Conservation (phyloP, 768 basidiomycete species). For the Royoungia palumana region DNA sequence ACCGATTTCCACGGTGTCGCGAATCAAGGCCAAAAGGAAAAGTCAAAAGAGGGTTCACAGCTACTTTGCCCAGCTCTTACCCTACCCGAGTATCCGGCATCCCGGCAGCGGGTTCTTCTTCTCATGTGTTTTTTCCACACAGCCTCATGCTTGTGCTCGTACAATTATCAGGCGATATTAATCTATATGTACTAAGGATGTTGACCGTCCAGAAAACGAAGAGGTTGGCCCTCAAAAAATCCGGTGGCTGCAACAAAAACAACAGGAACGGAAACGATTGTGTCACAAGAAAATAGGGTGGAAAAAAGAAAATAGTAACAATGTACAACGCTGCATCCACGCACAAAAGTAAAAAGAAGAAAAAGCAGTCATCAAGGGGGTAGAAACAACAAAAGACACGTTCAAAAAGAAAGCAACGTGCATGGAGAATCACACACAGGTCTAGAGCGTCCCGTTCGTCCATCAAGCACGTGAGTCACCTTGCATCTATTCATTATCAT, state of each 20-base stretch:
- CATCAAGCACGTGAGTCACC: constrained; percentile 11
- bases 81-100: not conserved
- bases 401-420: constrained; percentile 5
- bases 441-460: constrained; percentile 27
- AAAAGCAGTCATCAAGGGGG: not conserved
- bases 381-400: not conserved
- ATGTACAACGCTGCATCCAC: constrained; percentile 9
- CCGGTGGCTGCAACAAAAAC: not conserved
- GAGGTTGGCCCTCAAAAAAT: constrained; percentile 4
- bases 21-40: not conserved
- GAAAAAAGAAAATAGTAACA: not conserved
- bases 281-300: not conserved
- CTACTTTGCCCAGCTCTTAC: no score
- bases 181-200: constrained; percentile 25
- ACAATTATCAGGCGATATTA: constrained; percentile 28
- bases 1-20: not conserved
- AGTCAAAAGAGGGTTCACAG: not conserved
- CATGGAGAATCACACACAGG: constrained; percentile 4
- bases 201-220: constrained; percentile 14
- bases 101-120: not conserved
- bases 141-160: constrained; percentile 5
- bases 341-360: not conserved
- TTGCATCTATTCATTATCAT: constrained; percentile 22
- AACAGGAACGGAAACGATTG: not conserved
- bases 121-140: constrained; percentile 16